Conservation (phyloP, 768 basidiomycete species). For the Psilocybe azurescens region DNA sequence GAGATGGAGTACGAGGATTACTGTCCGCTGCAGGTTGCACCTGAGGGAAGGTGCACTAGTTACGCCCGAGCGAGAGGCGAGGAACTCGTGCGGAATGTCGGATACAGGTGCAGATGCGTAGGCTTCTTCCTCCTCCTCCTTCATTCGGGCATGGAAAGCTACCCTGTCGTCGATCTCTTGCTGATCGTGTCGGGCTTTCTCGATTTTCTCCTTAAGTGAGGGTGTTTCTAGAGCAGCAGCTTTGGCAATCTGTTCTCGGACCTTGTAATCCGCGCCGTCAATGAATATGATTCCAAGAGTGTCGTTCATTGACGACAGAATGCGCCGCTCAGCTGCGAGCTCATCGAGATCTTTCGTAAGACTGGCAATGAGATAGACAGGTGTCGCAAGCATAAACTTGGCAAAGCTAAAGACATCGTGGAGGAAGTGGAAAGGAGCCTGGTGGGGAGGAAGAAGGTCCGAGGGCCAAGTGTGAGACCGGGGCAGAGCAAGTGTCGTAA, state of each 20-base stretch:
- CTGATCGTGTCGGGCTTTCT: slow-evolving; percentile 62
- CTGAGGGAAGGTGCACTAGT: slow-evolving; percentile 18
- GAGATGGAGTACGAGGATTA: slow-evolving; percentile 23
- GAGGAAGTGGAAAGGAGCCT: slow-evolving; percentile 95
- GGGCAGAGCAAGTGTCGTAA: slow-evolving; percentile 93
- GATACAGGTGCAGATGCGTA: slow-evolving; percentile 9
- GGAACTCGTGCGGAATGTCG: slow-evolving; percentile 65
- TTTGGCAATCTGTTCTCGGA: slow-evolving; percentile 81
- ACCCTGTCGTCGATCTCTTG: slow-evolving; percentile 57
- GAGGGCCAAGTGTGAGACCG: slow-evolving; percentile 94
- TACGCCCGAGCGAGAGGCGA: slow-evolving; percentile 46
- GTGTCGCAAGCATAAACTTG: slow-evolving; percentile 97
- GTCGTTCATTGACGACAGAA: slow-evolving; percentile 72
- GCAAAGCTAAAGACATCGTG: slow-evolving; percentile 89
- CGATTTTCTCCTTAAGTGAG: slow-evolving; percentile 64
- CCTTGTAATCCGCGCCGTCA: slow-evolving; percentile 75
- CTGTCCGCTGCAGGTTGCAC: slow-evolving; percentile 16
- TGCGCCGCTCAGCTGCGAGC: slow-evolving; percentile 70
- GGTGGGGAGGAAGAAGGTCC: slow-evolving; percentile 87
- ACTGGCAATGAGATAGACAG: slow-evolving; percentile 78
- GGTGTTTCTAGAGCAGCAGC: slow-evolving; percentile 77
- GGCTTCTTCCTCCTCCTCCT: slow-evolving; percentile 31
- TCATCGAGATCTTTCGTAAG: slow-evolving; percentile 76
- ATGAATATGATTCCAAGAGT: slow-evolving; percentile 81
- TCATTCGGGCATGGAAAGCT: slow-evolving; percentile 32